These are phyloP conservation scores for Melastoma malabathricum DNA, from an alignment of 345 rosid genomes.

Conservation along the genomic window DNA sequence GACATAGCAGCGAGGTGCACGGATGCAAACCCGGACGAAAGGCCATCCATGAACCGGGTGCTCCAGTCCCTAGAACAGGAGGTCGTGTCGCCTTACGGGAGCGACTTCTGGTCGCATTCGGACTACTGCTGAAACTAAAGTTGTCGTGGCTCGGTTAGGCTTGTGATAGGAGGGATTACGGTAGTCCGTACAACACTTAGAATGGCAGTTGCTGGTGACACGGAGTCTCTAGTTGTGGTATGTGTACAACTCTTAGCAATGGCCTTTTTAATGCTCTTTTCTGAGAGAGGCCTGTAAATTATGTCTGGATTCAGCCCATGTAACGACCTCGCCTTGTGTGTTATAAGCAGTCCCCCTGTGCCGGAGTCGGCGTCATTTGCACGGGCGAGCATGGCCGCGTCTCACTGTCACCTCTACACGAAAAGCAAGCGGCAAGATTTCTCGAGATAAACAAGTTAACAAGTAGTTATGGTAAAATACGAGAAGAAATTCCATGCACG, in stretches of 20 bases:
- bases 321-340: no score
- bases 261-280: no score
- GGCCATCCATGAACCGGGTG: conserved; percentile 85
- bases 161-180: background rate
- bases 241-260: no score
- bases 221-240: no score
- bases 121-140: conserved; percentile 31
- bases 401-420: no score
- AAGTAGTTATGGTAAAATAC: no score
- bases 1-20: conserved; percentile 83
- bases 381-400: no score
- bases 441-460: no score
- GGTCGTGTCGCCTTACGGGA: conserved; percentile 79
- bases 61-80: conserved; percentile 87
- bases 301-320: background rate
- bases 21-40: conserved; percentile 56
- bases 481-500: no score
- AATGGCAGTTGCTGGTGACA: conserved; percentile 1
- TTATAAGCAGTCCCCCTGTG: no score
- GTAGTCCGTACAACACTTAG: background rate
- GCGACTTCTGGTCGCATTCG: conserved; percentile 80
- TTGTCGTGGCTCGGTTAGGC: background rate
- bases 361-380: no score
- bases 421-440: no score
- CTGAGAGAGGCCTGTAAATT: conserved; percentile 18